These are phyloP conservation scores for Epichloe sibirici DNA, from an alignment of 2,329 filamentous ascomycete genomes.

Conservation along the genomic window DNA sequence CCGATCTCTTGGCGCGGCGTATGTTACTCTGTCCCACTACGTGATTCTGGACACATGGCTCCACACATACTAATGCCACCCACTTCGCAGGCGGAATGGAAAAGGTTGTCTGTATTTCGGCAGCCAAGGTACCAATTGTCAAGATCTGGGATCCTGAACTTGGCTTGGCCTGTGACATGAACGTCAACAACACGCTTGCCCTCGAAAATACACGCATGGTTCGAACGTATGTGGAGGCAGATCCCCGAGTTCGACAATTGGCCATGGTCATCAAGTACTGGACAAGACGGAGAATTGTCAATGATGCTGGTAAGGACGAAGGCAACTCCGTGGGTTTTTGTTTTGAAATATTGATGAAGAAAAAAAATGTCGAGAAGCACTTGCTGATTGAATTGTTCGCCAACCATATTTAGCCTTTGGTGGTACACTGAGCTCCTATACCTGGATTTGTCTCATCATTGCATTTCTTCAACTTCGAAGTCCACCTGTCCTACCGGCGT, in stretches of 20 bases:
- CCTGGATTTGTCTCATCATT: conserved; percentile 97
- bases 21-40: conserved; percentile 26
- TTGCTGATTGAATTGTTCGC: conserved; percentile 10
- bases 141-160: conserved; percentile 97
- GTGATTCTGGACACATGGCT: background rate
- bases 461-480: conserved; percentile 85
- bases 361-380: background rate
- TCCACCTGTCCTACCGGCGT: conserved; percentile 70
- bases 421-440: conserved; percentile 92
- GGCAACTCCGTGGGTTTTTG: background rate
- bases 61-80: background rate
- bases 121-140: conserved; percentile 94
- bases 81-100: conserved; percentile 75
- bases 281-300: conserved; percentile 85
- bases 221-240: conserved; percentile 87
- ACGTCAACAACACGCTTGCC: conserved; percentile 93
- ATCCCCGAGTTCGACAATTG: conserved; percentile 77
- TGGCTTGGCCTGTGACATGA: conserved; percentile 86
- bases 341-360: too few relatives aligned
- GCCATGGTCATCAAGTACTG: conserved; percentile 98
- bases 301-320: conserved; percentile 68
- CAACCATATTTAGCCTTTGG: conserved; percentile 54
- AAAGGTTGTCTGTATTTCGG: conserved; percentile 85
- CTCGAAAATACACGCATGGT: conserved; percentile 98
- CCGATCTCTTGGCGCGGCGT: conserved; percentile 76